These are phyloP conservation scores for Saxophila tyrrhenica DNA, from an alignment of 495 filamentous ascomycete genomes.

Conservation along the genomic window DNA sequence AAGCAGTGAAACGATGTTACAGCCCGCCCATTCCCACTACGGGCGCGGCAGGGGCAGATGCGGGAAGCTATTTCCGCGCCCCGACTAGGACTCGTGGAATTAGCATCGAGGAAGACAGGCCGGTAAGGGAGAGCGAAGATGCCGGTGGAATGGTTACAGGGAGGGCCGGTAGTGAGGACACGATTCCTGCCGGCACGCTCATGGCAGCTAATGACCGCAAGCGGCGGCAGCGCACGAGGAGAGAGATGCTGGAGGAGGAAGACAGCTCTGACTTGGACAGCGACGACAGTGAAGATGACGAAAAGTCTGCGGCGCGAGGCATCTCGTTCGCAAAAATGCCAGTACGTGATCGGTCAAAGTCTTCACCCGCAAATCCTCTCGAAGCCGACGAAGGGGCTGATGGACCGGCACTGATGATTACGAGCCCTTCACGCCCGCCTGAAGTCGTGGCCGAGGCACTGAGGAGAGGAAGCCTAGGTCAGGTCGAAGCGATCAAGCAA, in stretches of 20 bases:
- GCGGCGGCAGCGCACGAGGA: conserved; percentile 30
- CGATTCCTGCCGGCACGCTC: conserved; percentile 48
- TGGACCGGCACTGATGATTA: conserved; percentile 28
- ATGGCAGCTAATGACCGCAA: conserved; percentile 33
- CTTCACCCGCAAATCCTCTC: conserved; percentile 60
- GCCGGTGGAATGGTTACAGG: conserved; percentile 61
- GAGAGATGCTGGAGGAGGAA: conserved; percentile 81
- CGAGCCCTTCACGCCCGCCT: conserved; percentile 37
- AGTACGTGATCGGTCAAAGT: conserved; percentile 71
- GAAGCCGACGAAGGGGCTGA: conserved; percentile 28
- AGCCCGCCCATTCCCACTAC: conserved; percentile 87
- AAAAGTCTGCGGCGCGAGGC: conserved; percentile 51
- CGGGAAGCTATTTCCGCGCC: conserved; percentile 86
- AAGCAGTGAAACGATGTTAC: conserved; percentile 78
- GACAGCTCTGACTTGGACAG: conserved; percentile 95
- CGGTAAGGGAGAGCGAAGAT: conserved; percentile 51
- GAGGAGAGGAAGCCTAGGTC: conserved; percentile 64
- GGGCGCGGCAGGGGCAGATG: conserved; percentile 33
- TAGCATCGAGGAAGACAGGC: neutral
- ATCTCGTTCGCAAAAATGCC: conserved; percentile 96
- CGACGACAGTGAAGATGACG: conserved; percentile 70
- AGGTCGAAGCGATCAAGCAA: conserved; percentile 61
- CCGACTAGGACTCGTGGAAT: conserved; percentile 28
- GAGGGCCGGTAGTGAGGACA: conserved; percentile 57
- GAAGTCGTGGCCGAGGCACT: conserved; percentile 33